phyloP scores from a whole-genome alignment of 805 yeast genomes.

The Starmerella roubikii region DNA sequence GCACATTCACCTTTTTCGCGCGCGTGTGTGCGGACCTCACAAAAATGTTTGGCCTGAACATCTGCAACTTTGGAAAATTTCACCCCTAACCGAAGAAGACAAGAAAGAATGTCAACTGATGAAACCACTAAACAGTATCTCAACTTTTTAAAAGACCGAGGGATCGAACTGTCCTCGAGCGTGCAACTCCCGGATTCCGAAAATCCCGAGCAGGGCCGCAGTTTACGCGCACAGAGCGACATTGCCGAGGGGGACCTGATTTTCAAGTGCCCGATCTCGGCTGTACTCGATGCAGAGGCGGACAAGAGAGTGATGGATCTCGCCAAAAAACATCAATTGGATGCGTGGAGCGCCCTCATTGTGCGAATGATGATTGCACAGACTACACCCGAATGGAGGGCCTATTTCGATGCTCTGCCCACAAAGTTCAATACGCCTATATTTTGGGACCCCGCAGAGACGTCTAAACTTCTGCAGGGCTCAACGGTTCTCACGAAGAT shows the following conservation, averaged over 20 bases:
- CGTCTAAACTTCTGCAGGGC: conserved; percentile 42
- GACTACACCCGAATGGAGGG: conserved; percentile 46
- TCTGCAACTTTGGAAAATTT: not conserved
- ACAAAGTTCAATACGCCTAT: conserved; percentile 48
- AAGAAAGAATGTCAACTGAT: conserved; percentile 20
- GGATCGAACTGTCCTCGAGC: conserved; percentile 40
- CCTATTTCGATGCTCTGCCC: conserved; percentile 66
- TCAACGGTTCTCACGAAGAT: conserved; percentile 56
- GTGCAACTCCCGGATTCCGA: conserved; percentile 51
- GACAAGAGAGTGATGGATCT: conserved; percentile 19
- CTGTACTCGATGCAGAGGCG: conserved; percentile 47
- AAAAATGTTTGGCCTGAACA: too few species aligned
- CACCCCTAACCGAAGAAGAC: not conserved
- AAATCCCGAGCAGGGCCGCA: conserved; percentile 55
- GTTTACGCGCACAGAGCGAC: conserved; percentile 49
- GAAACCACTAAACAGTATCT: conserved; percentile 31
- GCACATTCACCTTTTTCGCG: conserved; percentile 41
- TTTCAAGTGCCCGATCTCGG: conserved; percentile 52
- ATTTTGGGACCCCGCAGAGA: conserved; percentile 62
- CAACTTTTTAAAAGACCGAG: conserved; percentile 34
- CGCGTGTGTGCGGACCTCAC: conserved; percentile 18
- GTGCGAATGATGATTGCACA: conserved; percentile 52
- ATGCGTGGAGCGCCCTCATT: conserved; percentile 70
- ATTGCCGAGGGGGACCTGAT: conserved; percentile 50
- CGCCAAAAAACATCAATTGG: conserved; percentile 24